These are phyloP conservation scores for Trichoderma hamatum DNA, from an alignment of 2,329 filamentous ascomycete genomes.

Conservation along the genomic window DNA sequence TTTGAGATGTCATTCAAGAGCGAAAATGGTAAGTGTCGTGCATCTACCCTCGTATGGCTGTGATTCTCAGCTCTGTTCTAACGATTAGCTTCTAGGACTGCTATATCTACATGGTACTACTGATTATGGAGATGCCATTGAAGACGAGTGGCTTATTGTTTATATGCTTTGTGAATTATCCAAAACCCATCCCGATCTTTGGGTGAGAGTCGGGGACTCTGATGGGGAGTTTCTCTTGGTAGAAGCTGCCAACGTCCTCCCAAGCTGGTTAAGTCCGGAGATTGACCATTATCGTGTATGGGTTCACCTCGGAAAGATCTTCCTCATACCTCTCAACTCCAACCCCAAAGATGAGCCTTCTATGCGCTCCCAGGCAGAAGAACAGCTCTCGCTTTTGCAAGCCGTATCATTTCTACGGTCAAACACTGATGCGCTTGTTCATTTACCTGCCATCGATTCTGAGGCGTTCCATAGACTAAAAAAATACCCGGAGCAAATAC, in stretches of 20 bases:
- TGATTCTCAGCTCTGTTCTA: background rate
- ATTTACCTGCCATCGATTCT: conserved; percentile 75
- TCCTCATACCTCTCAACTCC: conserved; percentile 65
- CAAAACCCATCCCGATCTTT: conserved; percentile 70
- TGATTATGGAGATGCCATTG: conserved; percentile 90
- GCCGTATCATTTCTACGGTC: conserved; percentile 64
- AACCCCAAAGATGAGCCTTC: conserved; percentile 35
- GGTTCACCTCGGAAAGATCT: conserved; percentile 77
- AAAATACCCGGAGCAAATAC: conserved; percentile 79
- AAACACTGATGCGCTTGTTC: conserved; percentile 62
- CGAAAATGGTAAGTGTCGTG: conserved; percentile 52
- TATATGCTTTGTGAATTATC: conserved; percentile 84
- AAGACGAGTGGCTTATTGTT: conserved; percentile 97
- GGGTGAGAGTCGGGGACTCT: conserved; percentile 81
- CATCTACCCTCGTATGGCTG: background rate
- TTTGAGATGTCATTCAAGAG: conserved; percentile 72
- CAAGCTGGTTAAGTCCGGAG: conserved; percentile 89
- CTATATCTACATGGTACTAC: conserved; percentile 74
- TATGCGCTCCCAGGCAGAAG: background rate
- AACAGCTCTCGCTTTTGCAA: conserved; percentile 60
- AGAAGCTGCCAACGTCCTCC: conserved; percentile 86
- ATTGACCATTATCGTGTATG: conserved; percentile 86
- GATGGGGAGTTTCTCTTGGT: conserved; percentile 96
- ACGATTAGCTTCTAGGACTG: conserved; percentile 44
- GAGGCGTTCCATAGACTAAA: conserved; percentile 89